A percentile compares a stretch with the other conserved stretches of the same genome.
Evolutionary conservation across 2,329 filamentous ascomycete genomes (phyloP).

Genomic region (Fonsecaea pedrosoi): DNA sequence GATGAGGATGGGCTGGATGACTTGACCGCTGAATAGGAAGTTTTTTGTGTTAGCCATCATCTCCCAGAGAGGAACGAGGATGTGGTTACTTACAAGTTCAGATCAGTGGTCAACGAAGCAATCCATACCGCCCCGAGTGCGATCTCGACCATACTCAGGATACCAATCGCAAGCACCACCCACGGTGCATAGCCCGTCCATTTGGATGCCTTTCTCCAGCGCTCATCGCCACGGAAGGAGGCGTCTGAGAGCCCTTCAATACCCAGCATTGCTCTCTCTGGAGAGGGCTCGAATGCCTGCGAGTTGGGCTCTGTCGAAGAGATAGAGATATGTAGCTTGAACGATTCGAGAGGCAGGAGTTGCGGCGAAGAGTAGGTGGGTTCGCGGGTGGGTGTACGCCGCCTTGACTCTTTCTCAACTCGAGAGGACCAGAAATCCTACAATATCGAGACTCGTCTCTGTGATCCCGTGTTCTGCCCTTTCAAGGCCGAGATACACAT

Average conservation of each 20-base stretch:
- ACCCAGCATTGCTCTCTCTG: constrained; percentile 27
- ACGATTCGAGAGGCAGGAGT: not conserved
- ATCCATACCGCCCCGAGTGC: constrained; percentile 39
- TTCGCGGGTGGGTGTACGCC: not conserved
- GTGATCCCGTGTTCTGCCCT: not conserved
- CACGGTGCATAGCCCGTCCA: constrained; percentile 35
- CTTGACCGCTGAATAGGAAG: constrained; percentile 22
- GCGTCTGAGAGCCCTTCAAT: constrained; percentile 37
- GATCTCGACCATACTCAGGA: constrained; percentile 38
- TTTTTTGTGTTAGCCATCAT: constrained; percentile 7
- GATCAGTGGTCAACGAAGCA: constrained; percentile 28
- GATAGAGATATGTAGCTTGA: not conserved
- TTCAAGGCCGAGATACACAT: not conserved
- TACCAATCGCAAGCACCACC: constrained; percentile 32
- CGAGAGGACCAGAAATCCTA: not conserved
- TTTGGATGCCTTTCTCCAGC: constrained; percentile 32
- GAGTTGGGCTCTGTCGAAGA: not conserved
- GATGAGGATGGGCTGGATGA: constrained; percentile 39
- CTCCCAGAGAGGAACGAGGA: not conserved
- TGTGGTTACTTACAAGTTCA: constrained; percentile 33
- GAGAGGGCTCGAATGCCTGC: not conserved
- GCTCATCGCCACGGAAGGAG: constrained; percentile 37
- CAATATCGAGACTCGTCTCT: not conserved
- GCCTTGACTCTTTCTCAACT: not conserved
- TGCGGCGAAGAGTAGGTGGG: not conserved